These are phyloP conservation scores for Cryptococcus sp. DNA, from an alignment of 1,284 basidiomycete species.

Conservation along the genomic window DNA sequence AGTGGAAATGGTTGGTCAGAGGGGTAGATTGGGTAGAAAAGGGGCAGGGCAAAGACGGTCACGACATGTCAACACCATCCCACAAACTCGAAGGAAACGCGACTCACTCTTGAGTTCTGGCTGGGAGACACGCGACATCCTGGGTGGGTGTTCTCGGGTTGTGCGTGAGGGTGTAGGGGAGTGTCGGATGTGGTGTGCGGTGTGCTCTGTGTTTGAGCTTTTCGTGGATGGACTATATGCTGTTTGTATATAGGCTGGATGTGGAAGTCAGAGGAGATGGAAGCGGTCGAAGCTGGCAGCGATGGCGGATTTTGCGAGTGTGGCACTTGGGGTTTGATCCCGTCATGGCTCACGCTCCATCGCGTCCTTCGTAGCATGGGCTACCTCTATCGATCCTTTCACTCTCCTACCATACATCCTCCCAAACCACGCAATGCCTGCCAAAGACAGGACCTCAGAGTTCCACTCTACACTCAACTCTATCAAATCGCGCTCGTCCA, in stretches of 20 bases:
- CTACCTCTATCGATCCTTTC: too few relatives aligned
- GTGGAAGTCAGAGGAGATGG: too few relatives aligned
- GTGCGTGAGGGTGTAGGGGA: too few relatives aligned
- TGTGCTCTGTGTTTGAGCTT: not conserved
- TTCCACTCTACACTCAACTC: slow-evolving; percentile 48
- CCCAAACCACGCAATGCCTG: slow-evolving; percentile 25
- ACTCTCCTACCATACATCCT: not conserved
- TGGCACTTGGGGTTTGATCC: slow-evolving; percentile 8
- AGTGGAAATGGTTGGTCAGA: not conserved
- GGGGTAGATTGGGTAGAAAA: not conserved
- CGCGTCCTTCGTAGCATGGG: not conserved
- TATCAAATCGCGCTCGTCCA: slow-evolving; percentile 43
- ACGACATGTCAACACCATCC: not conserved
- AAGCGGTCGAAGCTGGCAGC: too few relatives aligned
- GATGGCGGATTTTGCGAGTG: not conserved
- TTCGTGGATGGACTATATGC: not conserved
- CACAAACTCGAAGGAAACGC: not conserved
- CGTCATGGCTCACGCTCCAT: slow-evolving; percentile 1
- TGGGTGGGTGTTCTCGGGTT: slow-evolving; percentile 7
- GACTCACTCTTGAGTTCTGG: slow-evolving; percentile 85
- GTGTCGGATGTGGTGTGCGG: not conserved
- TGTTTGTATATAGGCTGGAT: not conserved
- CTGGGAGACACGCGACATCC: slow-evolving; percentile 85
- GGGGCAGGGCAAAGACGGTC: not conserved
- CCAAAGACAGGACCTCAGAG: slow-evolving; percentile 49